Conservation (phyloP, 768 basidiomycete species). For the Hygrocybe coccinea region DNA sequence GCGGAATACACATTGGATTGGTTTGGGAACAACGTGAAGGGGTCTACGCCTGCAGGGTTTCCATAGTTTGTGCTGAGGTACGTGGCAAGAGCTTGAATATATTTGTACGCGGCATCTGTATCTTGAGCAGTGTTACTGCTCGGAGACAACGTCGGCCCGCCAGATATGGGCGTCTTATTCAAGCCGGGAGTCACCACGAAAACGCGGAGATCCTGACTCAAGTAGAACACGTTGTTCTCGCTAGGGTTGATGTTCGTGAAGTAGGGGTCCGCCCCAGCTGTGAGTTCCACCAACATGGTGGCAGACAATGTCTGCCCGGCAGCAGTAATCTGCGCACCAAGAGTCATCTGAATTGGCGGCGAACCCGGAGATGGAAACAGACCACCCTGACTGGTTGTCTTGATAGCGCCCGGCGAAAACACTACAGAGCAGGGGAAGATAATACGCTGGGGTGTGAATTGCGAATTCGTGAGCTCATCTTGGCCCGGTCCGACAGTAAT, state of each 20-base stretch:
- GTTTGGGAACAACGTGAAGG: neutral
- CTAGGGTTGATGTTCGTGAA: neutral
- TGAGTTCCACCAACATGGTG: neutral
- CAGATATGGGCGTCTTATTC: neutral
- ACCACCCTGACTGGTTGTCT: too few relatives aligned
- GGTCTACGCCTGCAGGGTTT: neutral
- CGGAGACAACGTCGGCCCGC: neutral
- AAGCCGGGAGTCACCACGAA: neutral
- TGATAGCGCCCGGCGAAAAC: too few relatives aligned
- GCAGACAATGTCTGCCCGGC: too few relatives aligned
- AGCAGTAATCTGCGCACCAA: too few relatives aligned
- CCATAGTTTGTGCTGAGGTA: neutral
- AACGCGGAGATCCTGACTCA: neutral
- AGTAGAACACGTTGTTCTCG: neutral
- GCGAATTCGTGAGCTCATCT: too few relatives aligned
- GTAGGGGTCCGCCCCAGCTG: neutral
- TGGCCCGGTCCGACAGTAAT: too few relatives aligned
- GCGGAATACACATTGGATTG: neutral
- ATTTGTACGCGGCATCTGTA: neutral
- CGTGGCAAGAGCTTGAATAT: neutral
- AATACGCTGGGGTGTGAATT: too few relatives aligned
- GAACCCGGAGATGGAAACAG: too few relatives aligned
- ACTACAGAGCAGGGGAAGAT: too few relatives aligned
- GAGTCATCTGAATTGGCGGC: too few relatives aligned
- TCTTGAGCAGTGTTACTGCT: too few relatives aligned